These are phyloP conservation scores for Podila horticola DNA, from an alignment of 192 early-diverging fungal genomes.

Conservation along the genomic window DNA sequence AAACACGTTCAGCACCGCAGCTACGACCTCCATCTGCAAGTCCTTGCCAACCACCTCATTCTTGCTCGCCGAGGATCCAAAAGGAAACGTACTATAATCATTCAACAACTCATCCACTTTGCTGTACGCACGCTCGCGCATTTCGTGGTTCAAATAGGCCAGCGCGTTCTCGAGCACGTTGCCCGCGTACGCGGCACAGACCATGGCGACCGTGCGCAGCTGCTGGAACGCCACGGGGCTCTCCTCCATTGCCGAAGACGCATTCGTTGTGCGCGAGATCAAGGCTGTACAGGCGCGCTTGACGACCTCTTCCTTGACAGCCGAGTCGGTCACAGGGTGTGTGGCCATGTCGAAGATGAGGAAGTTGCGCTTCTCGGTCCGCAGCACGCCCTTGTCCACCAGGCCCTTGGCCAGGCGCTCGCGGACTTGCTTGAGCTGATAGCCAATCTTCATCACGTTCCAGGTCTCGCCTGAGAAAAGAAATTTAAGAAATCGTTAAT, in stretches of 20 bases:
- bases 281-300: conserved; percentile 83
- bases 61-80: conserved; percentile 66
- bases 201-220: conserved; percentile 86
- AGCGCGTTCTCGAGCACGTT: conserved; percentile 98
- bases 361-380: conserved; percentile 97
- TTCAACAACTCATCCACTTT: conserved; percentile 92
- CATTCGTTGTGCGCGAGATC: conserved; percentile 71
- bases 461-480: conserved; percentile 89
- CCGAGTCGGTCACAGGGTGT: conserved; percentile 91
- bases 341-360: conserved; percentile 98
- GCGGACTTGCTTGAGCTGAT: conserved; percentile 97
- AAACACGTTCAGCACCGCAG: conserved; percentile 86
- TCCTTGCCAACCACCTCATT: conserved; percentile 65
- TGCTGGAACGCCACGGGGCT: conserved; percentile 64
- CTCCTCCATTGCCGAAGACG: conserved; percentile 59
- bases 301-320: conserved; percentile 90
- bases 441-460: conserved; percentile 97
- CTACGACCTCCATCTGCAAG: conserved; percentile 75
- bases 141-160: conserved; percentile 81
- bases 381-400: conserved; percentile 97
- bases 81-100: conserved; percentile 83
- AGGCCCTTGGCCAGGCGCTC: conserved; percentile 96
- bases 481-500: background rate
- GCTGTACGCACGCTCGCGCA: conserved; percentile 88
- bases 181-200: conserved; percentile 95